Evolutionary conservation across 2,329 filamentous ascomycete species (phyloP), one percentile per base, ranked within the genome.

Genomic region (Diaporthe ilicicola): DNA sequence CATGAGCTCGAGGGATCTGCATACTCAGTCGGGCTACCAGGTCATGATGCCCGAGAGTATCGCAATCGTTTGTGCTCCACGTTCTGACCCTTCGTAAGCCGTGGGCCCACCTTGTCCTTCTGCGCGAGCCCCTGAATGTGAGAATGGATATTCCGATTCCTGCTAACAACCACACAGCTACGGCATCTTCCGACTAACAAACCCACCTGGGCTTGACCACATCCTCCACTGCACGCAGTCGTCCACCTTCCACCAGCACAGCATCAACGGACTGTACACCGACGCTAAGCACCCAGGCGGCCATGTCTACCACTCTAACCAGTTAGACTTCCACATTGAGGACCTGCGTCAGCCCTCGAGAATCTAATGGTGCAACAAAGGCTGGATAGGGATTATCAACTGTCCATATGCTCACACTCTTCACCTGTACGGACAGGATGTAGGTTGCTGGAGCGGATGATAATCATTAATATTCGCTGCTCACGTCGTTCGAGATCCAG

Each of bases 41-140:
- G 91, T 96, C 72, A 98, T 98, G 94, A 89, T 98, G 82, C 92
- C 94, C 0, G 96, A 99, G 84, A 97, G 94, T 76, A 94, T 99
- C 73, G 96, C 96, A 4, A 97, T 99, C 77, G 96, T 99, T 48
- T 99, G 96, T 82, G 94, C 96, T 7, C 96, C 96, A 0, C 92
- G 88, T 70, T 94, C 93, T 76, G 85, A 87, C 44, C 93, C 93
- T 54, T 92, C 91, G 90, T 95, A 84, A 84, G 91, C 87, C 8
- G 29, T 59, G 7, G 37, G 6, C 13, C 8, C 27, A 48, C 27
- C 24, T 5, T 50, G 34, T 56, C n/a, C 6, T 22, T 53, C 46
- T 17, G 19, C 42, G 51, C 70, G 48, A 71, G 44, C 4, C 19
- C 17, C 9, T 13, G 13, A 42, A 24, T 12, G 19, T 19, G 37